Conservation (phyloP, 2,329 filamentous ascomycete species). For the Alternaria ventricosa region DNA sequence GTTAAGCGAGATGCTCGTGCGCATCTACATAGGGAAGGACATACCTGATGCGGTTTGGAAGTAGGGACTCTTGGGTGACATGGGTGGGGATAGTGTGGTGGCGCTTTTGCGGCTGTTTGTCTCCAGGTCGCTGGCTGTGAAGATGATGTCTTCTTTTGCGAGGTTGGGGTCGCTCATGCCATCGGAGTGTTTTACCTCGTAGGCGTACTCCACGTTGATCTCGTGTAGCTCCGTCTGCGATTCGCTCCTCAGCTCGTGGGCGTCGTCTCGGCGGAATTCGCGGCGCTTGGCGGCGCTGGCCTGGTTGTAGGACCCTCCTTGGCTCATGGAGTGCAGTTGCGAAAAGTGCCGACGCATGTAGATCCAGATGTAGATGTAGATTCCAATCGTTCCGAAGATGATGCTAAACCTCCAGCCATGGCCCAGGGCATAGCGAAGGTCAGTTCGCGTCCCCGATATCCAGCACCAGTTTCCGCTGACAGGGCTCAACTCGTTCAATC, state of each 20-base stretch:
- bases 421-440: conserved; percentile 3
- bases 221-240: conserved; percentile 4
- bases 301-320: background rate
- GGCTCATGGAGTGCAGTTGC: background rate
- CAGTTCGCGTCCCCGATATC: conserved; percentile 6
- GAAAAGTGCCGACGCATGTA: conserved; percentile 6
- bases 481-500: background rate
- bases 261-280: background rate
- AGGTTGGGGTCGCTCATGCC: conserved; percentile 7
- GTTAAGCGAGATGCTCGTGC: background rate
- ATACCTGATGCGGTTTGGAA: background rate
- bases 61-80: background rate
- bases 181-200: conserved; percentile 6
- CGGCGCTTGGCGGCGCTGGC: background rate
- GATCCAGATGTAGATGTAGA: conserved; percentile 10
- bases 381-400: conserved; percentile 4
- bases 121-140: background rate
- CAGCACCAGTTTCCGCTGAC: conserved; percentile 14
- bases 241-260: background rate
- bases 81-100: background rate
- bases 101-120: background rate
- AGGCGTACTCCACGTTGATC: conserved; percentile 8
- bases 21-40: background rate
- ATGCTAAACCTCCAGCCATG: conserved; percentile 10
- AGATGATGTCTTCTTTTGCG: background rate